A percentile compares a stretch with the other conserved stretches of the same genome.
These are phyloP conservation scores for Wickerhamiella sorbophila DNA, from an alignment of 805 yeast genomes.

Conservation along the genomic window DNA sequence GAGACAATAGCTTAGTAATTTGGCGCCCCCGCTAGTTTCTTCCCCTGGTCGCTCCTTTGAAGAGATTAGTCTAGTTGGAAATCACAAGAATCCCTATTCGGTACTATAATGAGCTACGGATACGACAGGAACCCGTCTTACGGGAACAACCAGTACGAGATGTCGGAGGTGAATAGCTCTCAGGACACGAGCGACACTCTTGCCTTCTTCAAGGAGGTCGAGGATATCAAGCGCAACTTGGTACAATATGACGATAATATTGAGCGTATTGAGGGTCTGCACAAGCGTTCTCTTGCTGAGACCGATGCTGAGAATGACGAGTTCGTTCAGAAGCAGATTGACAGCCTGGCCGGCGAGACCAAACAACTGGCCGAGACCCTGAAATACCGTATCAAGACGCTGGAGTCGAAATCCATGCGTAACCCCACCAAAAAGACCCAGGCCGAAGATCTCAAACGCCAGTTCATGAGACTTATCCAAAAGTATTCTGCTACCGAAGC, in stretches of 20 bases:
- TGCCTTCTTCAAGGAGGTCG: constrained; percentile 54
- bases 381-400: constrained; percentile 60
- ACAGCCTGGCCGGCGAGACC: constrained; percentile 62
- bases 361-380: constrained; percentile 60
- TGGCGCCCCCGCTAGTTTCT: neutral
- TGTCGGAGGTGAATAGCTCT: constrained; percentile 9
- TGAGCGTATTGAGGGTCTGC: constrained; percentile 54
- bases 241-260: constrained; percentile 57
- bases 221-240: constrained; percentile 51
- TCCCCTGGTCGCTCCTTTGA: neutral
- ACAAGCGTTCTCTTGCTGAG: constrained; percentile 56
- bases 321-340: constrained; percentile 59
- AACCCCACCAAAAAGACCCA: constrained; percentile 79
- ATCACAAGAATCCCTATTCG: constrained; percentile 1
- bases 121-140: constrained; percentile 1
- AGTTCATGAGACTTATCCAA: constrained; percentile 75
- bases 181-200: constrained; percentile 33
- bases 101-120: constrained; percentile 2
- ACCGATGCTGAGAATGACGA: constrained; percentile 57
- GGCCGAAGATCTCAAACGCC: constrained; percentile 75
- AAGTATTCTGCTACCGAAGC: constrained; percentile 79
- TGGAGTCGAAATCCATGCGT: constrained; percentile 38
- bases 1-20: neutral
- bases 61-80: neutral
- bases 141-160: constrained; percentile 13